Percentiles rank a stretch among this genome's conserved stretches.
These are phyloP conservation scores for Quercus gilva DNA, from an alignment of 306 rosid species.

Conservation along the genomic window DNA sequence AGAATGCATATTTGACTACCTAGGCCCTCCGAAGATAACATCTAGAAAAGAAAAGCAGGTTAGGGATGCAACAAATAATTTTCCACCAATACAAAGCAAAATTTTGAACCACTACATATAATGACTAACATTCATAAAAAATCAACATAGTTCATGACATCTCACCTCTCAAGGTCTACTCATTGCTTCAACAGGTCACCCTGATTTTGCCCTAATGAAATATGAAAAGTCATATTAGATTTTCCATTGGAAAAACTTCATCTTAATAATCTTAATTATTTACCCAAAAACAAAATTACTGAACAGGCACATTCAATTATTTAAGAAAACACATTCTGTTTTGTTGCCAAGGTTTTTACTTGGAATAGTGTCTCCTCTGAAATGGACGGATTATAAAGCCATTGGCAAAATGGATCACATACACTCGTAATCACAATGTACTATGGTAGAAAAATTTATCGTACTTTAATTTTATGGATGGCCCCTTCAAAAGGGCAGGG, in stretches of 20 bases:
- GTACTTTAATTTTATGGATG: not conserved
- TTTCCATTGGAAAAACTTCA: slow-evolving; percentile 9
- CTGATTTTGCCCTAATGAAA: slow-evolving; percentile 58
- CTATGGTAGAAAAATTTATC: not conserved
- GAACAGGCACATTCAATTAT: not conserved
- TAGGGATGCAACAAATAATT: not conserved
- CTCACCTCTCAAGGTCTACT: slow-evolving; percentile 43
- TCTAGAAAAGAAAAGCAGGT: not conserved
- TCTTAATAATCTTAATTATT: not conserved
- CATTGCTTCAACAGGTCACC: slow-evolving; percentile 44
- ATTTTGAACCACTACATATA: not conserved
- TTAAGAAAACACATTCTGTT: not conserved
- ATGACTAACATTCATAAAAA: not conserved
- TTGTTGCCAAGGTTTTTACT: not conserved
- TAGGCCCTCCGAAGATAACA: not conserved
- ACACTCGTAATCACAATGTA: not conserved
- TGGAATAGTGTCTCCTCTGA: not conserved
- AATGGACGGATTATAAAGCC: not conserved
- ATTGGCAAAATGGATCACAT: not conserved
- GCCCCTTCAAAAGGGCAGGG: not conserved
- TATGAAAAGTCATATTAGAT: slow-evolving; percentile 17
- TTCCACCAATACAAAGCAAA: not conserved
- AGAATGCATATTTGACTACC: not conserved
- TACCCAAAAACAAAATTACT: not conserved
- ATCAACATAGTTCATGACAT: not conserved